Percentiles rank a stretch among this genome's conserved stretches.
These are phyloP conservation scores for Linnemannia exigua DNA, from an alignment of 192 early-diverging fungal species.

Conservation along the genomic window DNA sequence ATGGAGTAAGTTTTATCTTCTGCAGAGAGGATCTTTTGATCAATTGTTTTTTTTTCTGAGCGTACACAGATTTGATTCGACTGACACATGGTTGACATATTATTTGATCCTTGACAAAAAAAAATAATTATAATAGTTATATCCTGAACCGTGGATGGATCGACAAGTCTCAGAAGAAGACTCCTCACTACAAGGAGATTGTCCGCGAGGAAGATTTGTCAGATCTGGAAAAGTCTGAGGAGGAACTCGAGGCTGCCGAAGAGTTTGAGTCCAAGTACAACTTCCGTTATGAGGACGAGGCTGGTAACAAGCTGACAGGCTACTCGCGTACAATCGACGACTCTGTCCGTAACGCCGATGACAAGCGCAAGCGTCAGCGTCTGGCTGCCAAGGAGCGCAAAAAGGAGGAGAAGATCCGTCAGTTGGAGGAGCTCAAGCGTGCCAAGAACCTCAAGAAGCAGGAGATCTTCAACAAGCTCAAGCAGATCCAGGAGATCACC, in stretches of 20 bases:
- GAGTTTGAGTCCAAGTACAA: slow-evolving; percentile 94
- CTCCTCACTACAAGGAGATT: slow-evolving; percentile 80
- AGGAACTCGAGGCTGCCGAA: slow-evolving; percentile 83
- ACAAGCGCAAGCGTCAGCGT: slow-evolving; percentile 82
- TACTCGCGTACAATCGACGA: slow-evolving; percentile 88
- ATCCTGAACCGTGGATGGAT: slow-evolving; percentile 96
- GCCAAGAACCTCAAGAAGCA: slow-evolving; percentile 93
- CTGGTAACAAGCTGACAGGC: slow-evolving; percentile 75
- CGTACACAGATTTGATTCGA: neutral
- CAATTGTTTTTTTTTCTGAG: neutral
- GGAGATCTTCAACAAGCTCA: slow-evolving; percentile 85
- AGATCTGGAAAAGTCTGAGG: slow-evolving; percentile 76
- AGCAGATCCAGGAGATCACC: slow-evolving; percentile 90
- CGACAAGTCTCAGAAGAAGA: slow-evolving; percentile 76
- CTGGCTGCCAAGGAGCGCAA: slow-evolving; percentile 80
- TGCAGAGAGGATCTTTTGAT: neutral
- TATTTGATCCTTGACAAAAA: neutral
- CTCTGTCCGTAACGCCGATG: slow-evolving; percentile 87
- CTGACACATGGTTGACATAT: slow-evolving; percentile 7
- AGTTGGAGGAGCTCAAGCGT: slow-evolving; percentile 90
- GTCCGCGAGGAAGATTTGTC: slow-evolving; percentile 73
- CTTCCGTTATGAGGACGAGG: slow-evolving; percentile 94
- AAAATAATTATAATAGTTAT: slow-evolving; percentile 68
- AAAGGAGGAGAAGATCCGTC: slow-evolving; percentile 74
- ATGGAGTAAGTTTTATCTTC: slow-evolving; percentile 77